These are phyloP conservation scores for Suhomyces anneliseae DNA, from an alignment of 1,139 yeast species.

Conservation along the genomic window DNA sequence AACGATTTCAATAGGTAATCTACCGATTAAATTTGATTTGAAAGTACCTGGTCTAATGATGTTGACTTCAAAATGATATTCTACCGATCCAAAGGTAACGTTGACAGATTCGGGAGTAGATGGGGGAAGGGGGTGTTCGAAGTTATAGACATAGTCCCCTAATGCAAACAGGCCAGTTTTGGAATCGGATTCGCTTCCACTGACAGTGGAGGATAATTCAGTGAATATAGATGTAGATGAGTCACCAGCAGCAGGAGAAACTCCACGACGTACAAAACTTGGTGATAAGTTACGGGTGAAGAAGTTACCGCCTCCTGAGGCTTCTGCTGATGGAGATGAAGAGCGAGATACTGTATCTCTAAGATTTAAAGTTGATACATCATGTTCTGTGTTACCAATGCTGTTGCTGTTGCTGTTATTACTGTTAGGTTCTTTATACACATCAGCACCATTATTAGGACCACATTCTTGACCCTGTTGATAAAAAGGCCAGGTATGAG, in stretches of 20 bases:
- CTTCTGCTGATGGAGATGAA: conserved; percentile 5
- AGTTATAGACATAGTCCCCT: conserved; percentile 89
- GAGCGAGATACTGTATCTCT: conserved; percentile 20
- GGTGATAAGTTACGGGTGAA: conserved; percentile 32
- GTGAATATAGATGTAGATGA: conserved; percentile 9
- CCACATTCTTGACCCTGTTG: conserved; percentile 34
- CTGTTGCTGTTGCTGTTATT: conserved; percentile 3
- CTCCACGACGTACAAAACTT: conserved; percentile 40
- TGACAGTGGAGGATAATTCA: conserved; percentile 22
- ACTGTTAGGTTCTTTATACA: conserved; percentile 38
- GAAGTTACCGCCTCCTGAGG: conserved; percentile 18
- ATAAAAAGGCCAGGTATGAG: conserved; percentile 93
- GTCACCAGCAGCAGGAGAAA: conserved; percentile 27
- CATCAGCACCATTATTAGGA: conserved; percentile 59
- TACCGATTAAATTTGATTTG: conserved; percentile 69
- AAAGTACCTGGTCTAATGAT: conserved; percentile 82
- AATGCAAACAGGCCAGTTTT: conserved; percentile 49
- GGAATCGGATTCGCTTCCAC: conserved; percentile 20
- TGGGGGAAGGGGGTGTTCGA: conserved; percentile 84
- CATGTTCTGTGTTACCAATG: conserved; percentile 18
- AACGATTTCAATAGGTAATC: conserved; percentile 62
- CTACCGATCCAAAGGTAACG: conserved; percentile 80
- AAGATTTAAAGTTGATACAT: conserved; percentile 35
- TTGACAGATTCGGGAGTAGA: conserved; percentile 77
- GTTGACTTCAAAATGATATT: conserved; percentile 65